These are phyloP conservation scores for Xylariaceae sp. DNA, from an alignment of 2,329 filamentous ascomycete genomes.

Conservation along the genomic window DNA sequence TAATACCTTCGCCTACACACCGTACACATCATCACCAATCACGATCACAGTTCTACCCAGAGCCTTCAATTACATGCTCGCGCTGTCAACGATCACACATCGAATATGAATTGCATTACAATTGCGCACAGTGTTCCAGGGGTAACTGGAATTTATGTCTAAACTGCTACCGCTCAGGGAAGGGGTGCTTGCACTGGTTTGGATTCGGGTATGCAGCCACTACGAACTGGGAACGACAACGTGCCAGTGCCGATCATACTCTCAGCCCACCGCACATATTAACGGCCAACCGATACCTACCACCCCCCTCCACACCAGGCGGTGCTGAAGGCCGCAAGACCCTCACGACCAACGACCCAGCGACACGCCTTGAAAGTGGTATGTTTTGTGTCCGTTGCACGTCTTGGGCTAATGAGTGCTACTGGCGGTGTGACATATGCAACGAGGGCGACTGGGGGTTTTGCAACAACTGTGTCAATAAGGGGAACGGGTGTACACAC, in stretches of 20 bases:
- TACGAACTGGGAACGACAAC: constrained; percentile 66
- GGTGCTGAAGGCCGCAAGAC: constrained; percentile 62
- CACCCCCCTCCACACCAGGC: constrained; percentile 54
- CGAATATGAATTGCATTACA: constrained; percentile 86
- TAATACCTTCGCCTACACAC: constrained; percentile 39
- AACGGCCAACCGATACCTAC: constrained; percentile 61
- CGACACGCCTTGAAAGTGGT: constrained; percentile 73
- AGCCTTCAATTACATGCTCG: constrained; percentile 77
- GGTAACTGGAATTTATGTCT: constrained; percentile 82
- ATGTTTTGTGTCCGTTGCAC: constrained; percentile 83
- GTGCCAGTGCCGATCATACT: constrained; percentile 44
- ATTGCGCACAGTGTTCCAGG: constrained; percentile 72
- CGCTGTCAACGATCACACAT: constrained; percentile 74
- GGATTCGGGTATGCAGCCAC: constrained; percentile 81
- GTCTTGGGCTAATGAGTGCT: constrained; percentile 78
- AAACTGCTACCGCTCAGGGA: constrained; percentile 76
- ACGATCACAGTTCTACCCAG: constrained; percentile 62
- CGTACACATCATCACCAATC: constrained; percentile 45
- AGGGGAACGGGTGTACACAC: constrained; percentile 81
- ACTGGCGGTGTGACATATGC: constrained; percentile 86
- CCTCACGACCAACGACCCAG: constrained; percentile 71
- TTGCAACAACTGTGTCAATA: constrained; percentile 86
- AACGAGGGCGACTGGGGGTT: constrained; percentile 96
- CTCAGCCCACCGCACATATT: constrained; percentile 63
- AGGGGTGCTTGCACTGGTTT: constrained; percentile 85